Conservation (phyloP, 2,329 filamentous ascomycete species). For the Golovinomyces cichoracearum region DNA sequence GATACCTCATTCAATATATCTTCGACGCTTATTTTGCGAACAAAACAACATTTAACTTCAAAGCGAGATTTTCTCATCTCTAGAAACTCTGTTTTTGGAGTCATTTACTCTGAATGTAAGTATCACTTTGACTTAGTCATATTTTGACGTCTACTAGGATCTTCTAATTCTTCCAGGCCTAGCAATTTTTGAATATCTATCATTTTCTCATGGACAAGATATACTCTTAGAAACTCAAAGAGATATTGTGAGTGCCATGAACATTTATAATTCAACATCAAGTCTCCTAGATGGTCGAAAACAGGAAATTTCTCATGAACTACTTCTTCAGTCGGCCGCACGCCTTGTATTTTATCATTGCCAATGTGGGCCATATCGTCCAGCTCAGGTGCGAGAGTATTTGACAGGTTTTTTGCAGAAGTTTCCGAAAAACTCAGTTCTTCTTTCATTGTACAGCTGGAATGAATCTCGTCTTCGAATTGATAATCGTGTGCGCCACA, state of each 20-base stretch:
- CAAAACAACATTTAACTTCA: conserved; percentile 25
- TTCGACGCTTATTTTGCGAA: conserved; percentile 22
- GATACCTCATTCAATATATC: conserved; percentile 11
- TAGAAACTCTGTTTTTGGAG: conserved; percentile 22
- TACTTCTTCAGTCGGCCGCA: conserved; percentile 41
- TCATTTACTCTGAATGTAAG: conserved; percentile 29
- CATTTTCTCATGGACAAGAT: conserved; percentile 15
- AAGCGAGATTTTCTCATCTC: conserved; percentile 31
- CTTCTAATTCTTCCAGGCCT: conserved; percentile 13
- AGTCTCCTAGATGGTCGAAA: conserved; percentile 18
- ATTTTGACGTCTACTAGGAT: neutral
- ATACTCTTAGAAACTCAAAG: conserved; percentile 24
- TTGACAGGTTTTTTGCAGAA: conserved; percentile 31
- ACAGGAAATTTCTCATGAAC: conserved; percentile 25
- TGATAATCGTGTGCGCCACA: conserved; percentile 47
- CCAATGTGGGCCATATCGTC: conserved; percentile 37
- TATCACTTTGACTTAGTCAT: neutral
- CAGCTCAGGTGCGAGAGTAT: conserved; percentile 34
- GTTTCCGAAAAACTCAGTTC: conserved; percentile 54
- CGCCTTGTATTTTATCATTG: conserved; percentile 38
- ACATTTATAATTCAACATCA: conserved; percentile 19
- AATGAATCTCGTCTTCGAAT: conserved; percentile 46
- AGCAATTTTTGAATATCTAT: conserved; percentile 40
- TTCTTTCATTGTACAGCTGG: conserved; percentile 48
- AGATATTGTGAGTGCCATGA: conserved; percentile 26